phyloP scores from a whole-genome alignment of 2,329 filamentous ascomycete genomes.

The Fusarium nelsonii region DNA sequence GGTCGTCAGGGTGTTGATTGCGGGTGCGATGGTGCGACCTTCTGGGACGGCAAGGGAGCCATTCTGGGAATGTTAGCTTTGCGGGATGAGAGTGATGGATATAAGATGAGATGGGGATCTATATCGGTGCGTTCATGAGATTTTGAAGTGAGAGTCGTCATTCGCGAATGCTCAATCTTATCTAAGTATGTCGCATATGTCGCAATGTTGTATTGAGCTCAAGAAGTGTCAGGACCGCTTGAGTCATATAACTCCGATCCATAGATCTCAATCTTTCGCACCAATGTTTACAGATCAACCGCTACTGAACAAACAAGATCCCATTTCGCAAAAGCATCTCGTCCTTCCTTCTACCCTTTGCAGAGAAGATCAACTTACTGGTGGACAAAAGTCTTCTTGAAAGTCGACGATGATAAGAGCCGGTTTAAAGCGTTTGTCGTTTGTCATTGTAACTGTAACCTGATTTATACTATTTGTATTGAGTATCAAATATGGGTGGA shows the following conservation, averaged over 20 bases:
- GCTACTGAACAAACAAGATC: background rate
- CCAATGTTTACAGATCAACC: background rate
- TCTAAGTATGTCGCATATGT: background rate
- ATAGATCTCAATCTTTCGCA: accelerated
- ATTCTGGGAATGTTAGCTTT: constrained; percentile 64
- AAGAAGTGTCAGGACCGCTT: background rate
- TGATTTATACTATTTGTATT: background rate
- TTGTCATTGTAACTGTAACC: background rate
- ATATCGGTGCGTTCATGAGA: too few species aligned
- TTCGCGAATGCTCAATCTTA: background rate
- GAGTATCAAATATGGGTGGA: background rate
- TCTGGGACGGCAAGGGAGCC: constrained; percentile 85
- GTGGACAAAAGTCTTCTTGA: constrained; percentile 95
- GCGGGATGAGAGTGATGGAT: too few species aligned
- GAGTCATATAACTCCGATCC: too few species aligned
- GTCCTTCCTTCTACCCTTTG: too few species aligned
- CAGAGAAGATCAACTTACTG: constrained; percentile 66
- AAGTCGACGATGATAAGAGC: constrained; percentile 83
- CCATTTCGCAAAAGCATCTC: background rate
- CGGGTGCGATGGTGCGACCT: constrained; percentile 76
- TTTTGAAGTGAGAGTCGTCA: background rate
- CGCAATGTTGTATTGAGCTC: background rate
- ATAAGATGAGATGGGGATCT: too few species aligned
- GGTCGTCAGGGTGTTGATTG: constrained; percentile 80
- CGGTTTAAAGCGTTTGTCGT: constrained; percentile 55